A percentile compares a stretch with the other conserved stretches of the same genome.
These are phyloP conservation scores for Paracamarosporium sp. DNA, from an alignment of 2,329 filamentous ascomycete species.

Conservation along the genomic window DNA sequence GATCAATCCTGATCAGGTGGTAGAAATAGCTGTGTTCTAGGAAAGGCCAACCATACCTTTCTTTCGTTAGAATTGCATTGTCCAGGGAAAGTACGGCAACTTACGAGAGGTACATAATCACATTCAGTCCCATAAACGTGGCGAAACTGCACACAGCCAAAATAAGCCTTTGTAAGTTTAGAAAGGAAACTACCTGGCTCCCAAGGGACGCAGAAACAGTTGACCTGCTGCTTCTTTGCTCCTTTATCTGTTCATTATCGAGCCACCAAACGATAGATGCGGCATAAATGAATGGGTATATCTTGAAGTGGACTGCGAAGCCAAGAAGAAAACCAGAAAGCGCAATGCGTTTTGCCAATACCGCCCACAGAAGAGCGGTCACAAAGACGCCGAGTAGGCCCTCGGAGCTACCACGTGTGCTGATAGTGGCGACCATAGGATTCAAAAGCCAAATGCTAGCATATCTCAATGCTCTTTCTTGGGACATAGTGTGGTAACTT, in stretches of 20 bases:
- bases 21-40: conserved; percentile 90
- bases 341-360: conserved; percentile 65
- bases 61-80: not conserved
- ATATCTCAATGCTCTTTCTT: conserved; percentile 69
- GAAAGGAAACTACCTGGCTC: conserved; percentile 25
- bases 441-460: conserved; percentile 93
- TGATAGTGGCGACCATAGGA: conserved; percentile 97
- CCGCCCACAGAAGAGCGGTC: conserved; percentile 82
- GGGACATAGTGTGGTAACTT: conserved; percentile 41
- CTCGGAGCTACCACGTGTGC: conserved; percentile 92
- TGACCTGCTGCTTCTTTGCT: conserved; percentile 6
- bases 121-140: conserved; percentile 77
- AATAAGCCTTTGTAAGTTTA: conserved; percentile 56
- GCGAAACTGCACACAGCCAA: conserved; percentile 70
- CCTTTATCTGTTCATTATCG: conserved; percentile 58
- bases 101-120: conserved; percentile 77
- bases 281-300: conserved; percentile 97
- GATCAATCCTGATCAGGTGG: conserved; percentile 90
- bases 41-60: conserved; percentile 79
- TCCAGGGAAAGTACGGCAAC: conserved; percentile 34
- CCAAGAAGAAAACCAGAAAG: conserved; percentile 80
- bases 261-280: conserved; percentile 82
- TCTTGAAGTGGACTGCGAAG: conserved; percentile 93
- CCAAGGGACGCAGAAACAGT: conserved; percentile 26
- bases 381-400: conserved; percentile 87